A percentile compares a stretch with the other conserved stretches of the same genome.
phyloP scores from a whole-genome alignment of 768 basidiomycete species.

The Rhizopogon salebrosus region DNA sequence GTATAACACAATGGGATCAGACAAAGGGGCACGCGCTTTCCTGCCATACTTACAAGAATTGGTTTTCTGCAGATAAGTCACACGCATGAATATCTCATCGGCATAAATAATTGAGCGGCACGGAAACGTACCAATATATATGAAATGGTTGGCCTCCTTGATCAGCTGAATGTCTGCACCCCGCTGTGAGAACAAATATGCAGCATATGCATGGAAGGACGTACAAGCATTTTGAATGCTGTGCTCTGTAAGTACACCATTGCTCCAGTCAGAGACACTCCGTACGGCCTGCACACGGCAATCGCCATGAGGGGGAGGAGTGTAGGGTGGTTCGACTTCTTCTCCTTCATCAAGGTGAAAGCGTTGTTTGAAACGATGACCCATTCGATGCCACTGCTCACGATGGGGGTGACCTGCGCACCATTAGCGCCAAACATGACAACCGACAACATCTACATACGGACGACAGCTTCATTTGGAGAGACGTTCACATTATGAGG shows the following conservation, averaged over 20 bases:
- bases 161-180: slow-evolving; percentile 71
- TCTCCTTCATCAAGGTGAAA: slow-evolving; percentile 49
- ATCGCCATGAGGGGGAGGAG: slow-evolving; percentile 39
- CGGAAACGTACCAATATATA: slow-evolving; percentile 77
- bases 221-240: slow-evolving; percentile 92
- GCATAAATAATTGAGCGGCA: not conserved
- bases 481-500: slow-evolving; percentile 62
- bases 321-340: slow-evolving; percentile 36
- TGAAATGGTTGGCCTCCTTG: slow-evolving; percentile 77
- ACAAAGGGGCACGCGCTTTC: not conserved
- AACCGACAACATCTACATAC: slow-evolving; percentile 29
- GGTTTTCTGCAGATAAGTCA: slow-evolving; percentile 51
- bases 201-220: slow-evolving; percentile 24
- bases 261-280: slow-evolving; percentile 90
- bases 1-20: slow-evolving; percentile 7
- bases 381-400: slow-evolving; percentile 52
- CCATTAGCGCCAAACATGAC: not conserved
- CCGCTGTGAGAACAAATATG: not conserved
- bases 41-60: slow-evolving; percentile 67
- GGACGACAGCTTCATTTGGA: slow-evolving; percentile 63
- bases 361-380: slow-evolving; percentile 55
- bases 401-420: slow-evolving; percentile 62
- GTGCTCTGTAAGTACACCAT: slow-evolving; percentile 83
- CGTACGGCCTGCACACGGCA: slow-evolving; percentile 79
- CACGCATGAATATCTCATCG: slow-evolving; percentile 6